phyloP scores from a whole-genome alignment of 1,284 basidiomycete species.

The Ganoderma lucidum region DNA sequence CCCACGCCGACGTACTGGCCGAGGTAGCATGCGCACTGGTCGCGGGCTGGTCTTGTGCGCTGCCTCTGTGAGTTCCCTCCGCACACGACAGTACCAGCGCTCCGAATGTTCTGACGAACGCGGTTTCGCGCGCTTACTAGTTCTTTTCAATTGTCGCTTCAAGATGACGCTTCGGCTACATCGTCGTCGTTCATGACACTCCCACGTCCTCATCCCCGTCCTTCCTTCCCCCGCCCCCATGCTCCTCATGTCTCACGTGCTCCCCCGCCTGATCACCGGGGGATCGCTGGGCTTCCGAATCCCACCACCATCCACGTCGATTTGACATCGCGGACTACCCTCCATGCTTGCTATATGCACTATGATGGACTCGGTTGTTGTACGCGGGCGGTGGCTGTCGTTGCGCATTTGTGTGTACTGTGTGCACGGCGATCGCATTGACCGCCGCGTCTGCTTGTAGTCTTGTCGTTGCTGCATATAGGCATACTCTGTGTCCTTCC shows the following conservation, averaged over 20 bases:
- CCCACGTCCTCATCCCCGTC: neutral
- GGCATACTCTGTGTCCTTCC: slow-evolving; percentile 21
- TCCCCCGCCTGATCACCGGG: neutral
- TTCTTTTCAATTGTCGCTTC: neutral
- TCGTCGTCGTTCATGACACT: neutral
- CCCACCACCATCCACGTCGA: slow-evolving; percentile 17
- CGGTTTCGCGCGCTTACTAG: neutral
- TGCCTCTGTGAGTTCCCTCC: slow-evolving; percentile 10
- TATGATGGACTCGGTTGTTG: slow-evolving; percentile 21
- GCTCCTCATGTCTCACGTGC: neutral
- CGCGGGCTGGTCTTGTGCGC: slow-evolving; percentile 7
- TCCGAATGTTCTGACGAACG: neutral
- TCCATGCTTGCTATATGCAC: slow-evolving; percentile 21
- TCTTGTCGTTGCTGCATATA: slow-evolving; percentile 22
- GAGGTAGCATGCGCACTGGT: slow-evolving; percentile 26
- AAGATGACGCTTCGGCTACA: slow-evolving; percentile 6
- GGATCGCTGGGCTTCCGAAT: slow-evolving; percentile 2
- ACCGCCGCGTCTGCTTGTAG: slow-evolving; percentile 22
- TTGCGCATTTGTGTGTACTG: slow-evolving; percentile 22
- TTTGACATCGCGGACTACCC: slow-evolving; percentile 28
- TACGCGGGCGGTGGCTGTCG: slow-evolving; percentile 16
- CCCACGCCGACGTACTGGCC: slow-evolving; percentile 42
- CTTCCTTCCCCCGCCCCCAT: neutral
- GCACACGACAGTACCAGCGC: neutral
- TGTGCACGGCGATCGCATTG: slow-evolving; percentile 16